Evolutionary conservation across 176 grass and related monocot species (phyloP).

Genomic region (Echinochloa phyllopogon): DNA sequence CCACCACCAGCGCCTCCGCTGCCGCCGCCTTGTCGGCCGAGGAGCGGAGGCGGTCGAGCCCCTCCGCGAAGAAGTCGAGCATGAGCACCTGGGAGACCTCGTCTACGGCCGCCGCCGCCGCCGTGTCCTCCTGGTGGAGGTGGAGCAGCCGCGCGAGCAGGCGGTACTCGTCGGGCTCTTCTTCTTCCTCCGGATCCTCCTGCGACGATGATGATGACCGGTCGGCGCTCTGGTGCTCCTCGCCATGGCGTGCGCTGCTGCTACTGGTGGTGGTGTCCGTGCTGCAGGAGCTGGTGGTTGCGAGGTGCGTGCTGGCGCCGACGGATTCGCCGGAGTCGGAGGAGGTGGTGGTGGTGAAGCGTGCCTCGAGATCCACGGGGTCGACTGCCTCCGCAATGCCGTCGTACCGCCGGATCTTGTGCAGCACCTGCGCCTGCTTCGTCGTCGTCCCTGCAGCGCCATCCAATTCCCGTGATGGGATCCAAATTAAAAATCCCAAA

Average conservation of each 20-base stretch:
- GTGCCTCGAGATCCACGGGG: conserved; percentile 54
- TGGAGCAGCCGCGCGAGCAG: conserved; percentile 47
- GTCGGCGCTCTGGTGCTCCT: not conserved
- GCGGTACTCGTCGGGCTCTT: not conserved
- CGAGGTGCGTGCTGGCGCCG: not conserved
- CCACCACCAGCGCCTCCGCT: too few relatives aligned
- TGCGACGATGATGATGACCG: not conserved
- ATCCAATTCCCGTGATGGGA: not conserved
- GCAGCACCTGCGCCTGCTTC: conserved; percentile 31
- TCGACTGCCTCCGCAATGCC: conserved; percentile 38
- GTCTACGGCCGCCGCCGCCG: not conserved
- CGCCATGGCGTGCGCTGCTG: not conserved
- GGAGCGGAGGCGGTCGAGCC: not conserved
- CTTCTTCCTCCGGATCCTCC: not conserved
- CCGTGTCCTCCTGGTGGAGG: not conserved
- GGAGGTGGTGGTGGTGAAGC: conserved; percentile 18
- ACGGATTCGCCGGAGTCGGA: conserved; percentile 18
- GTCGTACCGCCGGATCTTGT: conserved; percentile 63
- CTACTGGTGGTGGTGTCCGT: not conserved
- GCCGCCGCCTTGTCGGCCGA: not conserved
- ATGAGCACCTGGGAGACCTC: conserved; percentile 53
- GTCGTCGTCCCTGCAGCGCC: conserved; percentile 69
- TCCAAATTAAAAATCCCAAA: not conserved
- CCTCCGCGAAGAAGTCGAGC: conserved; percentile 75
- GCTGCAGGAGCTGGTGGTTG: not conserved